A percentile compares a stretch with the other conserved stretches of the same genome.
These are phyloP conservation scores for Eutrema yunnanense DNA, from an alignment of 345 rosid genomes.

Conservation along the genomic window DNA sequence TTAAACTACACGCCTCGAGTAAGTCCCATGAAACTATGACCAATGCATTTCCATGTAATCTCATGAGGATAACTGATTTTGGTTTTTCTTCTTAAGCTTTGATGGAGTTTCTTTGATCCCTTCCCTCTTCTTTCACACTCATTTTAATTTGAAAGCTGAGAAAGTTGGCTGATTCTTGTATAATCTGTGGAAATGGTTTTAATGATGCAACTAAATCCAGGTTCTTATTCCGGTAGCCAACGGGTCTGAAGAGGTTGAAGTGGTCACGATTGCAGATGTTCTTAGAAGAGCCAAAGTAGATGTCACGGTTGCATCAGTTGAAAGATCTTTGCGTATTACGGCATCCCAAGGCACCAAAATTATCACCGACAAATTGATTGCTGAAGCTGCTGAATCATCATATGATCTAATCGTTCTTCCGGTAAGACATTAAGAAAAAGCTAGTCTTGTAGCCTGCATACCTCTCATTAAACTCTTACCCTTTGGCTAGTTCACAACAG, in stretches of 20 bases:
- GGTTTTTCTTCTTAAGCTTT: neutral
- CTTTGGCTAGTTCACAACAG: conserved; percentile 3
- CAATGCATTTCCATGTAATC: conserved; percentile 1
- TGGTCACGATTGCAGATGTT: conserved; percentile 62
- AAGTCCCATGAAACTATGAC: conserved; percentile 30
- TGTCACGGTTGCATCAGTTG: conserved; percentile 81
- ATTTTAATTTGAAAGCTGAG: neutral
- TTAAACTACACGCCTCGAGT: conserved; percentile 56
- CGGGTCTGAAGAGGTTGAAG: conserved; percentile 78
- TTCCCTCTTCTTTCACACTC: neutral
- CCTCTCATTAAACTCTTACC: neutral
- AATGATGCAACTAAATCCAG: conserved; percentile 32
- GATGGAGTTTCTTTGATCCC: neutral
- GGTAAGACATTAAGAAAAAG: conserved; percentile 33
- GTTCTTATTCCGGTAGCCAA: conserved; percentile 85
- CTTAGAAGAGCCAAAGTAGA: conserved; percentile 77
- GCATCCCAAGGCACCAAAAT: conserved; percentile 75
- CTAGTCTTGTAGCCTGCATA: neutral
- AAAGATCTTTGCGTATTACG: conserved; percentile 48
- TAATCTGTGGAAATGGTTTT: neutral
- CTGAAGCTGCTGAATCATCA: conserved; percentile 47
- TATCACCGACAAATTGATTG: conserved; percentile 67
- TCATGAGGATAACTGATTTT: conserved; percentile 1
- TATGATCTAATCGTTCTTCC: conserved; percentile 83
- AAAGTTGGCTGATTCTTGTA: conserved; percentile 2